These are phyloP conservation scores for Leccinum aurantiacum DNA, from an alignment of 768 basidiomycete genomes.

Conservation along the genomic window DNA sequence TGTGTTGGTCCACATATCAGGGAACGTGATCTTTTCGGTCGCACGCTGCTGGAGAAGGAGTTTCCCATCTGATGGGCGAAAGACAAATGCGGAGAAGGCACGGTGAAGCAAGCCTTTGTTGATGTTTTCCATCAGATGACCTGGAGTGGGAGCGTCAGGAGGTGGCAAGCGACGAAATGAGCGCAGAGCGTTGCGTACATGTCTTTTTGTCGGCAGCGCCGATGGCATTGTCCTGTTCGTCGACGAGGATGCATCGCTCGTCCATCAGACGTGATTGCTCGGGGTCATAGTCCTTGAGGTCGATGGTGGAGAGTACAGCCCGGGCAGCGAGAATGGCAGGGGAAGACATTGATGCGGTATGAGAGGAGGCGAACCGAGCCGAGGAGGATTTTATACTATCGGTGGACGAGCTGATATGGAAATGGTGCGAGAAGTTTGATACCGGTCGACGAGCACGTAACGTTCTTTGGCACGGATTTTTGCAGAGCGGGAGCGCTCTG, in stretches of 20 bases:
- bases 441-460: not conserved
- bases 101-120: slow-evolving; percentile 92
- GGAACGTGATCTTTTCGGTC: slow-evolving; percentile 99
- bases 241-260: slow-evolving; percentile 90
- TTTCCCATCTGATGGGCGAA: slow-evolving; percentile 91
- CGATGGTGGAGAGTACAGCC: slow-evolving; percentile 68
- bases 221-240: slow-evolving; percentile 80
- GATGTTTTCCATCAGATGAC: slow-evolving; percentile 98
- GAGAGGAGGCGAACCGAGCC: not conserved
- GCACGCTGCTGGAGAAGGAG: slow-evolving; percentile 94
- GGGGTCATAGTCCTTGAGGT: slow-evolving; percentile 82
- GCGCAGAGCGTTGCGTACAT: slow-evolving; percentile 51
- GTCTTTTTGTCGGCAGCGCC: slow-evolving; percentile 96
- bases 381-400: slow-evolving; percentile 7
- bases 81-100: slow-evolving; percentile 97
- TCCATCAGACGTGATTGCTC: slow-evolving; percentile 96
- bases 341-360: slow-evolving; percentile 46
- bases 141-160: slow-evolving; percentile 31
- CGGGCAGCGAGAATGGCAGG: slow-evolving; percentile 63
- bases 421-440: not conserved
- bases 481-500: not conserved
- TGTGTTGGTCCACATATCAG: slow-evolving; percentile 99
- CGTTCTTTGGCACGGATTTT: not conserved
- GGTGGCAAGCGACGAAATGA: not conserved
- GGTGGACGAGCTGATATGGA: not conserved